A percentile compares a stretch with the other conserved stretches of the same genome.
Evolutionary conservation across 73 alveolate genomes (phyloP).

Genomic region (Tetrahymena malaccensis): DNA sequence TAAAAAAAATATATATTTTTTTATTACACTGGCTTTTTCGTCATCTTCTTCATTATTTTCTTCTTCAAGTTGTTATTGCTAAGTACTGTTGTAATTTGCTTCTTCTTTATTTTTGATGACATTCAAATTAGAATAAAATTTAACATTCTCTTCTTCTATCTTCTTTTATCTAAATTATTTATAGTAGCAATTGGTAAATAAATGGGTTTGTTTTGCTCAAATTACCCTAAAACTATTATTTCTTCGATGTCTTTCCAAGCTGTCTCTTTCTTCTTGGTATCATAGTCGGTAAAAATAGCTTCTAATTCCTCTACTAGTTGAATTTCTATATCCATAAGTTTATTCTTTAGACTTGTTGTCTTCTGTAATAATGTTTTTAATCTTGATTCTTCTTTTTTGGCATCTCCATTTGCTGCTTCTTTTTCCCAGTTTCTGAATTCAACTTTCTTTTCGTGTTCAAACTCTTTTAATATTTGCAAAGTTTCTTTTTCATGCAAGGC

Average conservation of each 20-base stretch:
- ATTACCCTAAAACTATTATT: background rate
- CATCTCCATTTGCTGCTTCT: background rate
- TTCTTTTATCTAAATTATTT: background rate
- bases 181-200: background rate
- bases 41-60: background rate
- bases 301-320: background rate
- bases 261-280: background rate
- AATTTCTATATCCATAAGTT: background rate
- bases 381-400: background rate
- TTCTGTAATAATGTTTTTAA: background rate
- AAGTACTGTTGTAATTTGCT: background rate
- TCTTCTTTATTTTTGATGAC: background rate
- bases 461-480: background rate
- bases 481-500: background rate
- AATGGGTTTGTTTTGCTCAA: background rate
- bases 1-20: background rate
- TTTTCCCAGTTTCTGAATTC: background rate
- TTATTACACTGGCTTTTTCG: background rate
- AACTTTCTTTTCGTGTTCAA: background rate
- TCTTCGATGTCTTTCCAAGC: background rate
- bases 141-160: background rate
- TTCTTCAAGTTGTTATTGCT: background rate
- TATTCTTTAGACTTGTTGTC: background rate
- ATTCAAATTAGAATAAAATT: background rate
- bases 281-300: background rate